Conservation (phyloP, 2,329 filamentous ascomycete species). For the Apiospora saccharicola region DNA sequence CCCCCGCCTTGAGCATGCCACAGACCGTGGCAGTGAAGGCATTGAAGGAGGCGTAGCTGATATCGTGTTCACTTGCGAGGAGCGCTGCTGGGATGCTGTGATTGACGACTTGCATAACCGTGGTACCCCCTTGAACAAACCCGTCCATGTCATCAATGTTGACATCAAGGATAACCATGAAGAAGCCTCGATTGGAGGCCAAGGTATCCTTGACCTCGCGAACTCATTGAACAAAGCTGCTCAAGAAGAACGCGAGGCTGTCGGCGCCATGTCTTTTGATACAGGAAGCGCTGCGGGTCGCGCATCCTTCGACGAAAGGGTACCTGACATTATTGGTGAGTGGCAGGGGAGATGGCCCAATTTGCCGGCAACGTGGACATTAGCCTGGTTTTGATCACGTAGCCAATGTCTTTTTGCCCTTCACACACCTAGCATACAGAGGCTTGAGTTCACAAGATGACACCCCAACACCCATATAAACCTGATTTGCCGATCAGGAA, state of each 20-base stretch:
- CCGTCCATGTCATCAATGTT: constrained; percentile 97
- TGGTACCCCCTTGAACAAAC: constrained; percentile 85
- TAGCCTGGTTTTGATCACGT: constrained; percentile 82
- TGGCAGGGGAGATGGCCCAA: constrained; percentile 98
- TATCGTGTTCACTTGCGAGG: constrained; percentile 95
- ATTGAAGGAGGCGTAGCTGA: constrained; percentile 91
- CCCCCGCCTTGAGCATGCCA: constrained; percentile 78
- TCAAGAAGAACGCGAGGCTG: constrained; percentile 73
- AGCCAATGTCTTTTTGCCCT: background rate
- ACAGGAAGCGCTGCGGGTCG: constrained; percentile 71
- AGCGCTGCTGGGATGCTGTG: constrained; percentile 97
- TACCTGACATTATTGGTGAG: constrained; percentile 87
- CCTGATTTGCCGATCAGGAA: background rate
- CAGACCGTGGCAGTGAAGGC: constrained; percentile 79
- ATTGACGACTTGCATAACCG: constrained; percentile 90
- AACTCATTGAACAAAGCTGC: constrained; percentile 84
- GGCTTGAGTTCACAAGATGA: background rate
- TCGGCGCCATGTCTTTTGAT: constrained; percentile 73
- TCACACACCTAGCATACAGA: background rate
- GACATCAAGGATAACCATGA: constrained; percentile 99
- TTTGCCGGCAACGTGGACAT: constrained; percentile 89
- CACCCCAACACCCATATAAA: constrained; percentile 1
- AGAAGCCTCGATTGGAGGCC: constrained; percentile 88
- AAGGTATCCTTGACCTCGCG: constrained; percentile 91
- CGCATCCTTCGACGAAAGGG: constrained; percentile 86